A percentile compares a stretch with the other conserved stretches of the same genome.
phyloP scores from a whole-genome alignment of 1,139 yeast genomes.

The Yamadazyma diddensiae region DNA sequence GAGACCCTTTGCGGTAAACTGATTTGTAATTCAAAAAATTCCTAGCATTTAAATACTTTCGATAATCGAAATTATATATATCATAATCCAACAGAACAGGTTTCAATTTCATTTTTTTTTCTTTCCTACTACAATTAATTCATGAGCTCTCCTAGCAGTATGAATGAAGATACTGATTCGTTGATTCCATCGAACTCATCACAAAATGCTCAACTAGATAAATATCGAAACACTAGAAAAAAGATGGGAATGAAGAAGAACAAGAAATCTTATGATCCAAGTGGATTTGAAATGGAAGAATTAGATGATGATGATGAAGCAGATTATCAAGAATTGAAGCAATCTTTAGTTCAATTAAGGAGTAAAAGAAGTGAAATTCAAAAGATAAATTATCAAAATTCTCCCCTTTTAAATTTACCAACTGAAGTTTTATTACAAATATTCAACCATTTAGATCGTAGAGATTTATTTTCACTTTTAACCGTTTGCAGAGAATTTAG shows the following conservation, averaged over 20 bases:
- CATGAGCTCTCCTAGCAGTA: constrained; percentile 36
- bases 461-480: constrained; percentile 66
- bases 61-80: too few species aligned
- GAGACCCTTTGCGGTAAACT: not conserved
- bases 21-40: too few species aligned
- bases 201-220: too few species aligned
- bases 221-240: too few species aligned
- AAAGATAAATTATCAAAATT: constrained; percentile 23
- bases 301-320: constrained; percentile 28
- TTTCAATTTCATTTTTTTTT: too few species aligned
- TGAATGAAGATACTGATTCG: constrained; percentile 18
- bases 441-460: constrained; percentile 62
- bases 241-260: constrained; percentile 1
- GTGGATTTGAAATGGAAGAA: constrained; percentile 24
- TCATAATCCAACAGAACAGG: too few species aligned
- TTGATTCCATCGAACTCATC: not conserved
- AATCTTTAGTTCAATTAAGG: constrained; percentile 32
- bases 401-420: constrained; percentile 64
- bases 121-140: too few species aligned
- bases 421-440: constrained; percentile 76
- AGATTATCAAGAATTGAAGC: constrained; percentile 36
- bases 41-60: too few species aligned
- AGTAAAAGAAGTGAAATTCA: constrained; percentile 23
- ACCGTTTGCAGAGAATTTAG: constrained; percentile 86
- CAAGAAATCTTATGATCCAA: constrained; percentile 6